Conservation (phyloP, 345 rosid genomes). For the Citrus maxima region DNA sequence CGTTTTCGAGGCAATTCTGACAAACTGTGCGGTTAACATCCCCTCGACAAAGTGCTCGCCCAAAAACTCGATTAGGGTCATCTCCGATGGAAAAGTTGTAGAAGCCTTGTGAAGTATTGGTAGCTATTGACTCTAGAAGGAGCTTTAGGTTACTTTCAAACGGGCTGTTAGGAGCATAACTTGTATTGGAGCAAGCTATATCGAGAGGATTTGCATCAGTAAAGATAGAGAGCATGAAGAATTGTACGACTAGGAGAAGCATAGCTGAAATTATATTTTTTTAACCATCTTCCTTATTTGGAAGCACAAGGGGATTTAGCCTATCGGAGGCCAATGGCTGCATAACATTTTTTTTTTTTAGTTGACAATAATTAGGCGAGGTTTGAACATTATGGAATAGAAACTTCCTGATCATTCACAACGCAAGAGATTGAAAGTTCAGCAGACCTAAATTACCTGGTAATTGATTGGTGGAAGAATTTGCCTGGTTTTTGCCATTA, state of each 20-base stretch:
- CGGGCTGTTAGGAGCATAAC: conserved; percentile 11
- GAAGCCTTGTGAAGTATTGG: conserved; percentile 27
- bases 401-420: neutral
- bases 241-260: conserved; percentile 3
- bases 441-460: neutral
- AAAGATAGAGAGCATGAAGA: neutral
- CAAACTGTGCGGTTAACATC: conserved; percentile 21
- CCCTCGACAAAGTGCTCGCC: conserved; percentile 35
- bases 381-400: neutral
- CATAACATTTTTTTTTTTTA: neutral
- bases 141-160: conserved; percentile 18
- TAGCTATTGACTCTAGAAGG: conserved; percentile 14
- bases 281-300: neutral
- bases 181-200: neutral
- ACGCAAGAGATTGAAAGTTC: neutral
- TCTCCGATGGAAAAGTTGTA: conserved; percentile 15
- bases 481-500: neutral
- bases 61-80: conserved; percentile 11
- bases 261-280: neutral
- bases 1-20: conserved; percentile 25
- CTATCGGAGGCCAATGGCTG: neutral
- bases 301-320: neutral
- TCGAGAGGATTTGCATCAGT: neutral
- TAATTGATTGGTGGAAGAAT: neutral
- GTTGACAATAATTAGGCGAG: neutral